Percentiles rank a stretch among this genome's conserved stretches.
Evolutionary conservation across 495 filamentous ascomycete genomes (phyloP).

Genomic region (Hyaloscypha finlandica): DNA sequence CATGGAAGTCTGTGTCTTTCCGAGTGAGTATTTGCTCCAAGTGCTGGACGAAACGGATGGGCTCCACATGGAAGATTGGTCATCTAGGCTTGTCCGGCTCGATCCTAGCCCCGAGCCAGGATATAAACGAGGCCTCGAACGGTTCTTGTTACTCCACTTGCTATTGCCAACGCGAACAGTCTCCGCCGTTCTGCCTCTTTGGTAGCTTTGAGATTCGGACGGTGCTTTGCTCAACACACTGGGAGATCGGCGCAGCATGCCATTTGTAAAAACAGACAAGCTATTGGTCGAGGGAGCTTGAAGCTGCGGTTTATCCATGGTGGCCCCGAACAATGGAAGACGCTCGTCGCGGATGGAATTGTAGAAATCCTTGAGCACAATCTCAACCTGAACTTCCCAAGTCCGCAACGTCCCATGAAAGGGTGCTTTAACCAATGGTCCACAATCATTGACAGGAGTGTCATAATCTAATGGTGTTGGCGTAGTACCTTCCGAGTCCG

Average conservation of each 20-base stretch:
- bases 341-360: constrained; percentile 81
- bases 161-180: constrained; percentile 58
- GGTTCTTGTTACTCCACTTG: constrained; percentile 81
- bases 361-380: constrained; percentile 90
- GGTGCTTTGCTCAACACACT: constrained; percentile 90
- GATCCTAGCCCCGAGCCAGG: constrained; percentile 81
- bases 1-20: constrained; percentile 85
- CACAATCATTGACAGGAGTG: constrained; percentile 44
- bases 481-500: constrained; percentile 37
- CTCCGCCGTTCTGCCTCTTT: constrained; percentile 70
- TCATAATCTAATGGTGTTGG: constrained; percentile 33
- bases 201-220: constrained; percentile 70
- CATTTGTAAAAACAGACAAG: constrained; percentile 55
- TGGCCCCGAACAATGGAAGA: constrained; percentile 75
- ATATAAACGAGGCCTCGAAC: constrained; percentile 79
- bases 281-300: constrained; percentile 39
- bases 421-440: constrained; percentile 75
- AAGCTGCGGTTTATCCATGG: constrained; percentile 35
- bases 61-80: constrained; percentile 87
- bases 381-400: constrained; percentile 90
- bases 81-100: constrained; percentile 90
- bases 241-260: constrained; percentile 77
- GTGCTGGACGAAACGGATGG: constrained; percentile 80
- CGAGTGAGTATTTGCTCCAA: constrained; percentile 93
- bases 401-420: constrained; percentile 75